Conservation (phyloP, 176 grass and related monocot species). For the Bothriochloa decipiens region DNA sequence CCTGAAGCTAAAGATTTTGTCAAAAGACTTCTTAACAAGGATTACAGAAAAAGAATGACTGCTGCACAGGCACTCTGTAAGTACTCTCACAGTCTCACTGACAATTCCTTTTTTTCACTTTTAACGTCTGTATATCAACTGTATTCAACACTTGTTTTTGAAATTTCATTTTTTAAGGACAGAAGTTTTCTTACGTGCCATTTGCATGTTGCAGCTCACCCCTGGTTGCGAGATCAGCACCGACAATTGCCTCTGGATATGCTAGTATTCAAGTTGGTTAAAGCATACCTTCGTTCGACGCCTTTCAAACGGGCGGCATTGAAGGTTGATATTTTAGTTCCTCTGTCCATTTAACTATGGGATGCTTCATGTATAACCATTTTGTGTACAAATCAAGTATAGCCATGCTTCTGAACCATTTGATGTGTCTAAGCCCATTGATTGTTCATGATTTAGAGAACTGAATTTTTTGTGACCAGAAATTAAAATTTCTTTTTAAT, state of each 20-base stretch:
- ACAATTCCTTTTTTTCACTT: neutral
- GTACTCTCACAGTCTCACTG: slow-evolving; percentile 19
- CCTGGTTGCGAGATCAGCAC: slow-evolving; percentile 82
- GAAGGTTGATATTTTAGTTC: slow-evolving; percentile 65
- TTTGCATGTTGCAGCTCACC: slow-evolving; percentile 68
- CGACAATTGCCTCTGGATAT: slow-evolving; percentile 81
- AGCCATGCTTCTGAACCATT: neutral
- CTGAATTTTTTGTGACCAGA: neutral
- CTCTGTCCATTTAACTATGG: neutral
- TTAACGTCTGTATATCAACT: neutral
- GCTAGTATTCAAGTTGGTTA: slow-evolving; percentile 79
- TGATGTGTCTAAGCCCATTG: neutral
- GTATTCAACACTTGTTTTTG: slow-evolving; percentile 36
- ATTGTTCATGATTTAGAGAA: slow-evolving; percentile 5
- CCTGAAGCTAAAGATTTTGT: slow-evolving; percentile 95
- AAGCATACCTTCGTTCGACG: slow-evolving; percentile 74
- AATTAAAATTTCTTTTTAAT: slow-evolving; percentile 6
- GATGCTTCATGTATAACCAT: neutral
- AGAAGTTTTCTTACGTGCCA: slow-evolving; percentile 19
- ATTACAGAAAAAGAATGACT: slow-evolving; percentile 99
- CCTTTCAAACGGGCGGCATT: slow-evolving; percentile 93
- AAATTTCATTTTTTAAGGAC: slow-evolving; percentile 20
- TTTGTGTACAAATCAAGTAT: neutral
- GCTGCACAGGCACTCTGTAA: slow-evolving; percentile 96
- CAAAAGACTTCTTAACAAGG: slow-evolving; percentile 95